These are phyloP conservation scores for Stevia rebaudiana DNA, from an alignment of 140 eudicot species.

Conservation along the genomic window DNA sequence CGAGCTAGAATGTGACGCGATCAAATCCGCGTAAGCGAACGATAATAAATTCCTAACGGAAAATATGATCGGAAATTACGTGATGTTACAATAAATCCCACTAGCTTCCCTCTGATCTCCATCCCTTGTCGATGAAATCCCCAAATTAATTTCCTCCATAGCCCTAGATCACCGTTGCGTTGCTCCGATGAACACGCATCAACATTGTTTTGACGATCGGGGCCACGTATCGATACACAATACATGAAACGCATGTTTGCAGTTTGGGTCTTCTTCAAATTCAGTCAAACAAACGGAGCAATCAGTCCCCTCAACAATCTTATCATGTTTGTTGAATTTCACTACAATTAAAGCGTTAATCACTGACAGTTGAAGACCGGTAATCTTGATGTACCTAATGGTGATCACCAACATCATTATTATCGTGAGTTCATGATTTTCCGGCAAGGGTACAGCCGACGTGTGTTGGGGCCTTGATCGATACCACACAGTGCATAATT, in stretches of 20 bases:
- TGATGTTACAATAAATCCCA: no score
- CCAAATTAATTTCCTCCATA: slow-evolving; percentile 24
- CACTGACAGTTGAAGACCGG: slow-evolving; percentile 56
- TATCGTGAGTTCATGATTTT: slow-evolving; percentile 17
- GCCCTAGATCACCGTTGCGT: slow-evolving; percentile 9
- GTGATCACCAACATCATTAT: slow-evolving; percentile 38
- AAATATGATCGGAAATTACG: no score
- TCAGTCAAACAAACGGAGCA: slow-evolving; percentile 76
- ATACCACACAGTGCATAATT: slow-evolving; percentile 20
- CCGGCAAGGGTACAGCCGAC: background rate
- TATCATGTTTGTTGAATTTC: slow-evolving; percentile 37
- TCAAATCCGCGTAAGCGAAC: no score
- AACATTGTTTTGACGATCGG: slow-evolving; percentile 17
- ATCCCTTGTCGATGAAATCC: slow-evolving; percentile 15
- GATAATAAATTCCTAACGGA: no score
- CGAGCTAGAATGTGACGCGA: no score
- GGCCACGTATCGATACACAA: slow-evolving; percentile 92
- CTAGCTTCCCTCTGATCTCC: slow-evolving; percentile 17
- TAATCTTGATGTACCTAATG: slow-evolving; percentile 70
- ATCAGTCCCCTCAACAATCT: slow-evolving; percentile 47
- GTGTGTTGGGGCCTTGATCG: slow-evolving; percentile 8
- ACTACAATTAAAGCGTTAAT: slow-evolving; percentile 42
- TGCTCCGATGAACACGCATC: slow-evolving; percentile 2
- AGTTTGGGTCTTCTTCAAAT: slow-evolving; percentile 61
- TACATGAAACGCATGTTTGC: slow-evolving; percentile 75